Evolutionary conservation across 78 protist species (phyloP).

Genomic region (Isochrysis galbana): DNA sequence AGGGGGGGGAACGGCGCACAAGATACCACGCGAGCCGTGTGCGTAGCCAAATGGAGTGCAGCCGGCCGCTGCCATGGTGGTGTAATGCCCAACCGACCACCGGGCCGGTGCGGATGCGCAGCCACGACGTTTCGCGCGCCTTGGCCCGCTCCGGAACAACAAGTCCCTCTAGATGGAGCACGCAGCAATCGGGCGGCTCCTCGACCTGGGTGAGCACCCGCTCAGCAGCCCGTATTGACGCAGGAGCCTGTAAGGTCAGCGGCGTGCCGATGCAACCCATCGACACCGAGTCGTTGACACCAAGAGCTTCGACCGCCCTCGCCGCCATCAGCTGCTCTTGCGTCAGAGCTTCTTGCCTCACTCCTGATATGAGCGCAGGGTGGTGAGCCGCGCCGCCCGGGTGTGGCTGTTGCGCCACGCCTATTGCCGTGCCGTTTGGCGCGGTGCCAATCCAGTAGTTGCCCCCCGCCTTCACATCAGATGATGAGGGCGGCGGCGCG

Average conservation of each 20-base stretch:
- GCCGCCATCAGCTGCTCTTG: too few species aligned
- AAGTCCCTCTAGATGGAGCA: neutral
- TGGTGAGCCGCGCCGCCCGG: too few species aligned
- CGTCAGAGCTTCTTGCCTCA: too few species aligned
- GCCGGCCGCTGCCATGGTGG: neutral
- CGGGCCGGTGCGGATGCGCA: neutral
- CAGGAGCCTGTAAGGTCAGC: too few species aligned
- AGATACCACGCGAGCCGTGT: neutral
- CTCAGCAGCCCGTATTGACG: neutral
- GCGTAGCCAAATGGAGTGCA: neutral
- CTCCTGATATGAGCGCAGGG: too few species aligned
- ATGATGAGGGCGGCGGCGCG: neutral
- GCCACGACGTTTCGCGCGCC: neutral
- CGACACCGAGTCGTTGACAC: too few species aligned
- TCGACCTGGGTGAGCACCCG: neutral
- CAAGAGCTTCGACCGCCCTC: too few species aligned
- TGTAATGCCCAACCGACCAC: neutral
- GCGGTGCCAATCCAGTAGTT: neutral
- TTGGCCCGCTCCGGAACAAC: neutral
- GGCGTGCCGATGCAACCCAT: neutral
- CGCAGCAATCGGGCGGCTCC: neutral
- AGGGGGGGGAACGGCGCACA: neutral
- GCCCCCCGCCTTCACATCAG: neutral
- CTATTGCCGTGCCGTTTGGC: neutral
- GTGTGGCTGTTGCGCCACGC: neutral